phyloP scores from a whole-genome alignment of 2,329 filamentous ascomycete genomes.

The Colletotrichum truncatum region DNA sequence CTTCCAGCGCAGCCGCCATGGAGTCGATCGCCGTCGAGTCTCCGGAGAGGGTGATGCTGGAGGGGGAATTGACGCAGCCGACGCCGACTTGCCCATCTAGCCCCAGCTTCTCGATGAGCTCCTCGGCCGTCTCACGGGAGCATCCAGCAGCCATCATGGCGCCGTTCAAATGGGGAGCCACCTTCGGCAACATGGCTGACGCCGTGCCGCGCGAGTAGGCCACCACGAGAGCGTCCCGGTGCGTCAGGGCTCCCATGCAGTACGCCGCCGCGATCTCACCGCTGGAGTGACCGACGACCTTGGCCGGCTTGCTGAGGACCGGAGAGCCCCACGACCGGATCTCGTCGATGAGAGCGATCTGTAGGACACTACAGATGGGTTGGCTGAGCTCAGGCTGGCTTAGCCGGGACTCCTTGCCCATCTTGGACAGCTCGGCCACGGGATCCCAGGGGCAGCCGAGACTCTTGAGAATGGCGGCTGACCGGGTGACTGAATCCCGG shows the following conservation, averaged over 20 bases:
- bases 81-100: background rate
- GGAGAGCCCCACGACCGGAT: conserved; percentile 38
- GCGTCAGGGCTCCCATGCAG: conserved; percentile 4
- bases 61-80: conserved; percentile 36
- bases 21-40: conserved; percentile 23
- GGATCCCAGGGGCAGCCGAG: background rate
- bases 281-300: conserved; percentile 47
- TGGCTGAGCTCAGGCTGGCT: conserved; percentile 36
- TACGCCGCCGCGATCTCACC: conserved; percentile 51
- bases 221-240: background rate
- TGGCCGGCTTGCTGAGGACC: conserved; percentile 37
- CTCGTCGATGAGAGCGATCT: conserved; percentile 49
- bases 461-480: conserved; percentile 33
- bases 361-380: conserved; percentile 44
- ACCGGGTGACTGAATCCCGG: conserved; percentile 28
- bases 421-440: background rate
- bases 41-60: conserved; percentile 34
- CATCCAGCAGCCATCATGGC: conserved; percentile 18
- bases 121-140: background rate
- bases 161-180: background rate
- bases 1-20: conserved; percentile 41
- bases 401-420: background rate
- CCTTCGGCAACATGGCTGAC: background rate
- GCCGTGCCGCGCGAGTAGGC: conserved; percentile 12
- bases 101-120: background rate